These are phyloP conservation scores for Hygrophila difformis DNA, from an alignment of 257 asterid genomes.

Conservation along the genomic window DNA sequence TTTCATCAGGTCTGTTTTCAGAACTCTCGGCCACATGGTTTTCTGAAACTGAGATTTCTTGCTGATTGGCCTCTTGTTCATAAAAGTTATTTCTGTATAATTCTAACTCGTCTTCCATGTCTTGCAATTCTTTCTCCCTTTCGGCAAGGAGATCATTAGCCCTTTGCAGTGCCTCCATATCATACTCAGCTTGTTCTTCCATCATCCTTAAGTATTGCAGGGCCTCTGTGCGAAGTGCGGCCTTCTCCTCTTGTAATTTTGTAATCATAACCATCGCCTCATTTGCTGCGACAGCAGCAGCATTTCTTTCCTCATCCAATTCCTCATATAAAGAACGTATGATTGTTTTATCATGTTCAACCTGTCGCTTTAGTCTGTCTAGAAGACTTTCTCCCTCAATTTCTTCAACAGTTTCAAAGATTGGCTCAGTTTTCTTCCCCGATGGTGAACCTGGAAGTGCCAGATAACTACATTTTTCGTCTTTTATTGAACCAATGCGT, in stretches of 20 bases:
- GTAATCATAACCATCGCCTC: slow-evolving; percentile 94
- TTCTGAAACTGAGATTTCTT: slow-evolving; percentile 15
- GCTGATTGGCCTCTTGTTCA: slow-evolving; percentile 18
- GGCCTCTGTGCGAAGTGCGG: slow-evolving; percentile 90
- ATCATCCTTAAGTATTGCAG: slow-evolving; percentile 85
- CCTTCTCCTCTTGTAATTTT: slow-evolving; percentile 90
- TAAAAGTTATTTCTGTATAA: slow-evolving; percentile 33
- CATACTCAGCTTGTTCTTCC: slow-evolving; percentile 96
- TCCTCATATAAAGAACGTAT: slow-evolving; percentile 58
- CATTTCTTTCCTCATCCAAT: slow-evolving; percentile 82
- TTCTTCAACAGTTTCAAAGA: slow-evolving; percentile 24
- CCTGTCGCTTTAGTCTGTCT: slow-evolving; percentile 45
- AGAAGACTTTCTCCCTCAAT: slow-evolving; percentile 50
- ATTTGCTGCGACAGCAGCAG: slow-evolving; percentile 73
- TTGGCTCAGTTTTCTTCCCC: slow-evolving; percentile 24
- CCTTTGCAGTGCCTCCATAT: slow-evolving; percentile 71
- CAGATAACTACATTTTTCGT: slow-evolving; percentile 22
- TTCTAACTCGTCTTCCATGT: slow-evolving; percentile 65
- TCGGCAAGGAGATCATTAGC: slow-evolving; percentile 77
- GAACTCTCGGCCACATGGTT: slow-evolving; percentile 7
- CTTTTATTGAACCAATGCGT: not conserved
- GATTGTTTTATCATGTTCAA: slow-evolving; percentile 38
- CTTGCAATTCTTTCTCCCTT: slow-evolving; percentile 78
- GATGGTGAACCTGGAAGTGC: slow-evolving; percentile 25
- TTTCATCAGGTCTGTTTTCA: slow-evolving; percentile 14